Evolutionary conservation across 1,139 yeast species (phyloP).

Genomic region (Nakaseomyces glabratus): DNA sequence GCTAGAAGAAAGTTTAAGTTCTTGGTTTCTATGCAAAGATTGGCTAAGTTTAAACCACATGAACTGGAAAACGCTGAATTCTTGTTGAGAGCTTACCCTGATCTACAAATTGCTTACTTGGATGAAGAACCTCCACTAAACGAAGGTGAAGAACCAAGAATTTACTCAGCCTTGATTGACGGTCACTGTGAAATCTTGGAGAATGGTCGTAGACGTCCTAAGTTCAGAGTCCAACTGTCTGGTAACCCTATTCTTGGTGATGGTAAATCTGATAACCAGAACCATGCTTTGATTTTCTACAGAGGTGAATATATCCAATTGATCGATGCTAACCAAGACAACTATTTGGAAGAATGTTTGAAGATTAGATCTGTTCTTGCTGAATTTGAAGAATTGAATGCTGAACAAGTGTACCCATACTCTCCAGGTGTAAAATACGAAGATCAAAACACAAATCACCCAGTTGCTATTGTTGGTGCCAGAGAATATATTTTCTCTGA

Average conservation of each 20-base stretch:
- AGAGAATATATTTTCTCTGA: conserved; percentile 98
- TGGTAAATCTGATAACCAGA: conserved; percentile 98
- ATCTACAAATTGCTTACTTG: conserved; percentile 93
- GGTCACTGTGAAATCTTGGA: conserved; percentile 98
- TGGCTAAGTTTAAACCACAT: conserved; percentile 92
- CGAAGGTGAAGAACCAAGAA: conserved; percentile 97
- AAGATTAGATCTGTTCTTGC: conserved; percentile 96
- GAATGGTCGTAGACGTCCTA: conserved; percentile 97
- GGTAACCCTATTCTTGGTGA: conserved; percentile 99
- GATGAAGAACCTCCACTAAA: conserved; percentile 86
- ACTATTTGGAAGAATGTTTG: conserved; percentile 95
- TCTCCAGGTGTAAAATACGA: conserved; percentile 47
- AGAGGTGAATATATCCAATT: conserved; percentile 98
- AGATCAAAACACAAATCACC: conserved; percentile 44
- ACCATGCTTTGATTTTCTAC: conserved; percentile 91
- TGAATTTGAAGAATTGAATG: conserved; percentile 92
- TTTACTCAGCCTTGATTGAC: conserved; percentile 91
- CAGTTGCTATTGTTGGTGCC: conserved; percentile 98
- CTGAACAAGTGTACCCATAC: conserved; percentile 75
- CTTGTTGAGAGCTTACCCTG: conserved; percentile 96
- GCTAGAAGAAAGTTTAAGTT: conserved; percentile 98
- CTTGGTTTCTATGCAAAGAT: conserved; percentile 96
- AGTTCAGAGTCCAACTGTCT: conserved; percentile 92
- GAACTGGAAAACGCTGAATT: conserved; percentile 98
- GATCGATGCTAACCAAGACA: conserved; percentile 98